A percentile compares a stretch with the other conserved stretches of the same genome.
Conservation (phyloP, 2,329 filamentous ascomycete genomes). For the Hirsutella thompsonii region DNA sequence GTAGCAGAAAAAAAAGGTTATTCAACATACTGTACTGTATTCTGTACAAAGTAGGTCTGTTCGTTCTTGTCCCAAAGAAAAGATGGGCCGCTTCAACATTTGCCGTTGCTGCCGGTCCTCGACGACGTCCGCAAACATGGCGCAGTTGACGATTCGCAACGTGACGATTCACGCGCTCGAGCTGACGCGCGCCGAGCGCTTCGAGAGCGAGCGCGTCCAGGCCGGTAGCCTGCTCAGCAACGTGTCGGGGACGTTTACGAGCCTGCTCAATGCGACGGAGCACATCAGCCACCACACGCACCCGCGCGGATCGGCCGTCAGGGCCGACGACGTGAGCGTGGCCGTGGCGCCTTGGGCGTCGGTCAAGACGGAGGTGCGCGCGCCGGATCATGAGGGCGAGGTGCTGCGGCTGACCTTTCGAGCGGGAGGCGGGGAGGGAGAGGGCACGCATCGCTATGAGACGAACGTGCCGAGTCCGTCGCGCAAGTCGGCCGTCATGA, state of each 20-base stretch:
- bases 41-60: too few species aligned
- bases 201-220: slow-evolving; percentile 33
- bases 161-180: slow-evolving; percentile 61
- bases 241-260: slow-evolving; percentile 31
- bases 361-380: slow-evolving; percentile 40
- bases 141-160: slow-evolving; percentile 64
- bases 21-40: too few species aligned
- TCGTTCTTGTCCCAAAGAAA: too few species aligned
- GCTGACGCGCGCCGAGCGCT: slow-evolving; percentile 62
- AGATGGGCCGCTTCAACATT: too few species aligned
- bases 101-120: too few species aligned
- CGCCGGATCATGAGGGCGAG: slow-evolving; percentile 47
- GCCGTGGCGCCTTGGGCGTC: slow-evolving; percentile 56
- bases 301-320: slow-evolving; percentile 24
- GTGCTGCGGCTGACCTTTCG: slow-evolving; percentile 65
- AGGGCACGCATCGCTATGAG: slow-evolving; percentile 49
- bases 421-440: slow-evolving; percentile 35
- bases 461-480: slow-evolving; percentile 58
- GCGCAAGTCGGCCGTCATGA: slow-evolving; percentile 46
- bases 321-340: slow-evolving; percentile 49
- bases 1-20: too few species aligned
- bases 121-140: slow-evolving; percentile 21
- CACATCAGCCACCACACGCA: slow-evolving; percentile 15
- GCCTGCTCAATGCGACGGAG: slow-evolving; percentile 27
- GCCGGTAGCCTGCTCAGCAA: slow-evolving; percentile 30